Base-by-base conservation (phyloP, 2,329 filamentous ascomycete species). In the Neofusicoccum laricinum region DNA sequence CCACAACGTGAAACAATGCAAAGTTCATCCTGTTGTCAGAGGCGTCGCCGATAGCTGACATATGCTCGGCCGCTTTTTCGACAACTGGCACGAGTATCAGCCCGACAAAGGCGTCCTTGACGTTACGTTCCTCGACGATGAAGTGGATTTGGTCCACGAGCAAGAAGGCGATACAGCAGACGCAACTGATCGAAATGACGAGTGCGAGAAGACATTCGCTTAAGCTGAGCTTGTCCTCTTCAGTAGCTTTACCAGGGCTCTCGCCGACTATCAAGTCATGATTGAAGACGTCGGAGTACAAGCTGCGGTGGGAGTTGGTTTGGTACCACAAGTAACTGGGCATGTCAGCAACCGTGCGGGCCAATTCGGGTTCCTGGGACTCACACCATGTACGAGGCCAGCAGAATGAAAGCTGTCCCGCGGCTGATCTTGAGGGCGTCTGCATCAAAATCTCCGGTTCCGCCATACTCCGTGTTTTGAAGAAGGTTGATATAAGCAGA, bases 1-100 rank as follows among this genome's bases (percentile, higher is more conserved):
- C 92, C 48, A 97, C 86, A 61, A 95, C 91, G 75, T 97, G 92
- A 49, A 90, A 90, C 34, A 95, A 83, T 0, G 92, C 91, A 76
- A 93, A 89, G 79, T 95, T 95, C 83, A 93, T 92, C 69, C 90
- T 87, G 73, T 91, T 87, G 70, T 92, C 90, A 82, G 88, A 94
- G 19, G 92, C 92, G 81, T 96, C 92, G 70, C 95, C 90, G 65
- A 96, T 82, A 43, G 91, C 90, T 1, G 90, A 93, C 49, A 96
- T 80, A 76, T 96, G 92, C 76, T 96, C 92, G 14, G 92, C 91
- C 2, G 90, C 88, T 76, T 96, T 96, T 73, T 96, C 92, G 7
- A 95, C 91, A 0, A 96, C 83, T 3, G 91, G 89, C 3, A 95
- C 85, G 0, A 96, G 82, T 68, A 95, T 94, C 43, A 96, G 80